Percentiles rank a stretch among this genome's conserved stretches.
Conservation (phyloP, 192 early-diverging fungal species). For the Coemansia sp. region DNA sequence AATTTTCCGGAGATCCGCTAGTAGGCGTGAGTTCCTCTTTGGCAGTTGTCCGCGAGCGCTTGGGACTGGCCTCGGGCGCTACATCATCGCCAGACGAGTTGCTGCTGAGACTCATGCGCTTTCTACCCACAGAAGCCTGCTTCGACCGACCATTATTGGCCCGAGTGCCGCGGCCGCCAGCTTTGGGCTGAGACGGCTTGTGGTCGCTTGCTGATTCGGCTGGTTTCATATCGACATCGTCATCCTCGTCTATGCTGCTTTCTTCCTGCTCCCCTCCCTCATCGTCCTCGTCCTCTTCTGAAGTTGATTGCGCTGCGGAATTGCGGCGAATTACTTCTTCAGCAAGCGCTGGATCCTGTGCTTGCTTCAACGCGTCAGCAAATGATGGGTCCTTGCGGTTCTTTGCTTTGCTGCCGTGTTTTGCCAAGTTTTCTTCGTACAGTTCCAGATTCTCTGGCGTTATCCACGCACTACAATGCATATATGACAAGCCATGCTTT, state of each 20-base stretch:
- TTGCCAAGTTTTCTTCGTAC: constrained; percentile 51
- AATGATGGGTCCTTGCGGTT: constrained; percentile 56
- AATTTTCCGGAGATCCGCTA: constrained; percentile 19
- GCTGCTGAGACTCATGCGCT: constrained; percentile 39
- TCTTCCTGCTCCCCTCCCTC: constrained; percentile 56
- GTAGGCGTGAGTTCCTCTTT: constrained; percentile 9
- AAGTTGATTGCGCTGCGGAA: constrained; percentile 23
- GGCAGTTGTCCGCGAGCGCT: constrained; percentile 44
- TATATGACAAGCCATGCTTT: not conserved
- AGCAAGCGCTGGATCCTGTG: constrained; percentile 49
- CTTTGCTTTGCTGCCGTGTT: constrained; percentile 50
- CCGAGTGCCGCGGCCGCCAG: constrained; percentile 4
- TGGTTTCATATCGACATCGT: constrained; percentile 48
- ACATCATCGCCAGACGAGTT: constrained; percentile 44
- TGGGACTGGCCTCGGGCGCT: constrained; percentile 30
- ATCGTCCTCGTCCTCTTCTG: constrained; percentile 58
- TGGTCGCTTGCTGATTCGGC: constrained; percentile 23
- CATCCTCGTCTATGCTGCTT: constrained; percentile 54
- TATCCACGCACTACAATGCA: constrained; percentile 46
- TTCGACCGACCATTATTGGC: constrained; percentile 26
- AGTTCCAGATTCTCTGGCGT: constrained; percentile 53
- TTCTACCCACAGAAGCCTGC: constrained; percentile 21
- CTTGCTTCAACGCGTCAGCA: constrained; percentile 53
- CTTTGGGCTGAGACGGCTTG: constrained; percentile 5
- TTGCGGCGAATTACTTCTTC: constrained; percentile 48